phyloP scores from a whole-genome alignment of 2,329 filamentous ascomycete species.

The Sordariomycetes sp. region DNA sequence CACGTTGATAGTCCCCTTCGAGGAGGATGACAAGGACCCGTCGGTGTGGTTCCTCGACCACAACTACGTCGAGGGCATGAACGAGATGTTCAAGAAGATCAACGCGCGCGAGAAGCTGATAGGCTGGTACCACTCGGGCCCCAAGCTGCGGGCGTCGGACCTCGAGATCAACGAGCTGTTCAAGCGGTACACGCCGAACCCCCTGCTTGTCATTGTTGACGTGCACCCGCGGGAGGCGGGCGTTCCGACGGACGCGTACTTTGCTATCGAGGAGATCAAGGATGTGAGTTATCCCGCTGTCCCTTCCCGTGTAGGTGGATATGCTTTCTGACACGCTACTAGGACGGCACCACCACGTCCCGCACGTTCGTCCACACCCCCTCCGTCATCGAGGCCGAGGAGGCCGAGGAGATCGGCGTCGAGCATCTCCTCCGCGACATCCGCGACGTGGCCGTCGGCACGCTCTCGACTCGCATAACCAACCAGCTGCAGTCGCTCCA shows the following conservation, averaged over 20 bases:
- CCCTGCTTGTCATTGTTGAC: conserved; percentile 93
- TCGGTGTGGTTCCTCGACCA: conserved; percentile 99
- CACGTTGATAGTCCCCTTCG: conserved; percentile 68
- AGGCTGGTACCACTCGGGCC: conserved; percentile 98
- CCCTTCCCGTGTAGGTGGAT: not conserved
- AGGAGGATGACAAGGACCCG: conserved; percentile 97
- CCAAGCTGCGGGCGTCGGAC: conserved; percentile 92
- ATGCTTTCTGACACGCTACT: not conserved
- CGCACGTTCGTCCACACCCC: conserved; percentile 98
- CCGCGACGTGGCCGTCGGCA: conserved; percentile 93
- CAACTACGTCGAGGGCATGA: conserved; percentile 99
- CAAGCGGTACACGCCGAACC: conserved; percentile 97
- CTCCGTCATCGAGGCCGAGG: conserved; percentile 96
- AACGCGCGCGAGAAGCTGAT: conserved; percentile 98
- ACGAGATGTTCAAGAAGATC: conserved; percentile 99
- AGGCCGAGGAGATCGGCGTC: conserved; percentile 97
- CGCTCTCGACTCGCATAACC: conserved; percentile 90
- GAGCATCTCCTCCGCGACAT: conserved; percentile 97
- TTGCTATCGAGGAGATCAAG: conserved; percentile 98
- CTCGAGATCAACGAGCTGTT: conserved; percentile 99
- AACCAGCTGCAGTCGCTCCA: conserved; percentile 96
- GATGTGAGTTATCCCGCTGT: conserved; percentile 53
- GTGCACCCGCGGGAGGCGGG: conserved; percentile 97
- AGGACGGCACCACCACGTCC: conserved; percentile 95
- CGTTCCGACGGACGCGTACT: conserved; percentile 96